Base-by-base conservation (phyloP, 2,329 filamentous ascomycete species). In the Shiraia bambusicola region DNA sequence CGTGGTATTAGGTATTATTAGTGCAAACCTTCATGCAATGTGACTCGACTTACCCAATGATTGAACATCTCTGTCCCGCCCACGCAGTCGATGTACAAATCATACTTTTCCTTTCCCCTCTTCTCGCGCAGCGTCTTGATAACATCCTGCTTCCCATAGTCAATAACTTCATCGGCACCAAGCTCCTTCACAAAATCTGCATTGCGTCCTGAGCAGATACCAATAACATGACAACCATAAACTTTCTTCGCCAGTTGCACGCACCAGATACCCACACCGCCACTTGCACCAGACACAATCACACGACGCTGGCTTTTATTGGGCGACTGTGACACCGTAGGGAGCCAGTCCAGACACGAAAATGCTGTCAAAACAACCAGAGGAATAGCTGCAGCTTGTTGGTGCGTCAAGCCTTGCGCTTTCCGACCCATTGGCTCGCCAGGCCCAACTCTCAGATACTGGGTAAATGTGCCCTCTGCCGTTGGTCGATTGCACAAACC, bases 51-150 rank as follows among this genome's bases (percentile, higher is more conserved):
- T 47, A 53, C 54, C 56, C 57, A 60, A 24, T 55, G 45, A 7
- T 52, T 42, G 52, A 74, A 80, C 14, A 80, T 61, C 2, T 72
- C 56, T 32, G 78, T 73, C 15, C 69, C 69, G 10, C 78, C 77
- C 4, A 75, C 67, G 31, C 72, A 74, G 50, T 81, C 78, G 31
- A 79, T 67, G 37, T 80, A 71, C 30, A 72, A 53, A 52, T 78
- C 68, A 15, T 54, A 63, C 34, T 63, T 58, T 31, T 74, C 52
- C 2, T 34, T 30, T 45, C n/a, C 49, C 24, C 15, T 47, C 26
- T 69, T 48, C 0, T 56, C 47, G 1, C 71, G 48, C 1, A 80
- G 53, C 1, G 50, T 47, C 13, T 49, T 34, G 4, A 66, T 48
- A 0, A 58, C 47, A 42, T 74, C 63, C 6, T 63, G 54, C 4